phyloP scores from a whole-genome alignment of 352 stramenopile genomes.

The Phytophthora quininea region DNA sequence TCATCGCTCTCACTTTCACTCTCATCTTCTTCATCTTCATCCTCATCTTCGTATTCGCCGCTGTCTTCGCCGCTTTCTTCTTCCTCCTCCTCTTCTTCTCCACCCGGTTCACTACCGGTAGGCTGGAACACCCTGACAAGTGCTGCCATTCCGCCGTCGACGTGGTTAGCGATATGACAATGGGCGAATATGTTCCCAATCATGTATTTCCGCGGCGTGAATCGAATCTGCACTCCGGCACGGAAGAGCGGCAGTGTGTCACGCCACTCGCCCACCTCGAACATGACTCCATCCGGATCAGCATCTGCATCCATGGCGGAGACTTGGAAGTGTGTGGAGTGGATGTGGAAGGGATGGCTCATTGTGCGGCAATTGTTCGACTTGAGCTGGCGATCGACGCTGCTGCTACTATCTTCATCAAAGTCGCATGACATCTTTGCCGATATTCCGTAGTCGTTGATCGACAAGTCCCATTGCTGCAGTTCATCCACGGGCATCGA shows the following conservation, averaged over 20 bases:
- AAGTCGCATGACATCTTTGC: conserved; percentile 45
- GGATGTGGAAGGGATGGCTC: conserved; percentile 84
- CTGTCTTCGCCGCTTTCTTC: not conserved
- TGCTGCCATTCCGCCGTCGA: conserved; percentile 79
- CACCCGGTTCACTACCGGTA: conserved; percentile 2
- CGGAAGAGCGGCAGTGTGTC: conserved; percentile 81
- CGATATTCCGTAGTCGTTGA: conserved; percentile 55
- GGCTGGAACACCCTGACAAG: conserved; percentile 55
- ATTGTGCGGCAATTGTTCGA: conserved; percentile 63
- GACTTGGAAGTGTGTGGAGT: conserved; percentile 79
- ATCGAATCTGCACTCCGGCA: conserved; percentile 66
- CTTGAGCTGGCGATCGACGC: conserved; percentile 17
- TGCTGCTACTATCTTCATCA: conserved; percentile 25
- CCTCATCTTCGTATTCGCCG: conserved; percentile 4
- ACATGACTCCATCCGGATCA: conserved; percentile 64
- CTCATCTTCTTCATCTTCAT: conserved; percentile 7
- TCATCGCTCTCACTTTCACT: conserved; percentile 6
- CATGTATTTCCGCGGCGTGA: conserved; percentile 70
- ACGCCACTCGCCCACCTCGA: conserved; percentile 70
- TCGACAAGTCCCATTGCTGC: conserved; percentile 71
- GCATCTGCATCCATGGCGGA: conserved; percentile 44
- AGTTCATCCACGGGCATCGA: conserved; percentile 72
- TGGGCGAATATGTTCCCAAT: conserved; percentile 69
- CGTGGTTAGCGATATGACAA: conserved; percentile 78
- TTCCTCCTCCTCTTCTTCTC: conserved; percentile 9